A percentile compares a stretch with the other conserved stretches of the same genome.
These are phyloP conservation scores for Lipomyces orientalis DNA, from an alignment of 805 yeast genomes.

Conservation along the genomic window DNA sequence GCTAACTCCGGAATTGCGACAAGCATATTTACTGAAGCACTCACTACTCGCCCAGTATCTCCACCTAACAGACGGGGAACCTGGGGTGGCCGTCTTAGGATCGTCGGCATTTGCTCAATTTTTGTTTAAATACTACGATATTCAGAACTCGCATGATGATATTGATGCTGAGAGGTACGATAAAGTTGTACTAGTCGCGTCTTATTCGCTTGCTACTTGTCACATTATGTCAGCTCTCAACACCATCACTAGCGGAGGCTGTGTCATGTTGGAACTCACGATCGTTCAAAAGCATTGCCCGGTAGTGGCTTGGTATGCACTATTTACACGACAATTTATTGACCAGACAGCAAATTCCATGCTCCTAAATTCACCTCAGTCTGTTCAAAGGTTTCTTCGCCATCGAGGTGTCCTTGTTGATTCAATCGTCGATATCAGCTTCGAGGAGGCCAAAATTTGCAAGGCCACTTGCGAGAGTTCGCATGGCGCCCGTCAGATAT, in stretches of 20 bases:
- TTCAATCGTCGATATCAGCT: not conserved
- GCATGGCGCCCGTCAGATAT: not conserved
- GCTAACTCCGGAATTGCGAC: constrained; percentile 5
- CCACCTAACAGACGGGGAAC: not conserved
- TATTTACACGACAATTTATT: not conserved
- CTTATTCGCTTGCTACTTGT: not conserved
- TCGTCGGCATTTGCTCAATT: constrained; percentile 3
- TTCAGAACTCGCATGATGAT: not conserved
- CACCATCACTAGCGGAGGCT: not conserved
- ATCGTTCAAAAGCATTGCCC: not conserved
- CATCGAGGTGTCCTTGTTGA: not conserved
- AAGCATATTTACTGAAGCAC: constrained; percentile 4
- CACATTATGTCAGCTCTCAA: not conserved
- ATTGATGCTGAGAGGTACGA: not conserved
- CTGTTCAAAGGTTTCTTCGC: not conserved
- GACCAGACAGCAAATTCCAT: not conserved
- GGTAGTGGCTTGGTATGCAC: constrained; percentile 1
- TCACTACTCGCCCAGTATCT: constrained; percentile 1
- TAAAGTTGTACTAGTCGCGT: not conserved
- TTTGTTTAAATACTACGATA: constrained; percentile 1
- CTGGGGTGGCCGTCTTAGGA: not conserved
- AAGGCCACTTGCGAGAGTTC: constrained; percentile 4
- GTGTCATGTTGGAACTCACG: constrained; percentile 3
- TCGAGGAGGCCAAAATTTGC: constrained; percentile 10
- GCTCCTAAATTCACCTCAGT: not conserved